Evolutionary conservation across 345 rosid genomes (phyloP), one percentile per base, ranked within the genome.

Genomic region (Boechera retrofracta): DNA sequence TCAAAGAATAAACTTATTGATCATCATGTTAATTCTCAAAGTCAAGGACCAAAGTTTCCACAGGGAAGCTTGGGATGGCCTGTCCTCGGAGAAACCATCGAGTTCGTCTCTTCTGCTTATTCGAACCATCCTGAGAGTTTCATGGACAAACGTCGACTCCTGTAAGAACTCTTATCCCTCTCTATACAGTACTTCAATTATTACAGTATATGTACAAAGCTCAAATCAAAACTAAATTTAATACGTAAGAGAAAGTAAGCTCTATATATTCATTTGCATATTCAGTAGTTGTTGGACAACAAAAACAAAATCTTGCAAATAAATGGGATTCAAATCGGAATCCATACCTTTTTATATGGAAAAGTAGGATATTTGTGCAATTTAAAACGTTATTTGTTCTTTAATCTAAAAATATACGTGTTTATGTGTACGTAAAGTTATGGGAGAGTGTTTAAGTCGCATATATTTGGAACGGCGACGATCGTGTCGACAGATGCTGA

Each of bases 371-470:
- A 11, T 66, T 51, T 49, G 48, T 70, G 2, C 28, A 15, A 51
- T 18, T 55, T 2, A 4, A 28, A 57, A 55, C 15, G 21, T 29
- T 55, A 10, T 16, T 32, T 32, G 18, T 61, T 65, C 2, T 35
- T 18, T 53, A 9, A 49, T 53, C 0, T 5, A 47, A 33, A 31
- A 29, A 26, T 57, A 8, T 16, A 6, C 6, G 18, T 53, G n/a
- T 36, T 9, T 55, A 57, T 67, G 47, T 53, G 39, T 39, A 26
- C 7, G 36, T 61, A 11, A 10, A 94, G 98, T 84, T 89, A 89
- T 51, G 99, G 99, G 39, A 91, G 89, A 80, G 97, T 96, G 85
- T 96, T 96, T 77, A 96, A 89, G 88, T 91, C 99, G 8, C 99
- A 96, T 80, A 86, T 96, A 69, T 96, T 92, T 82, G 98, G 99